phyloP scores from a whole-genome alignment of 2,329 filamentous ascomycete species.

The Colletotrichum coccodes region DNA sequence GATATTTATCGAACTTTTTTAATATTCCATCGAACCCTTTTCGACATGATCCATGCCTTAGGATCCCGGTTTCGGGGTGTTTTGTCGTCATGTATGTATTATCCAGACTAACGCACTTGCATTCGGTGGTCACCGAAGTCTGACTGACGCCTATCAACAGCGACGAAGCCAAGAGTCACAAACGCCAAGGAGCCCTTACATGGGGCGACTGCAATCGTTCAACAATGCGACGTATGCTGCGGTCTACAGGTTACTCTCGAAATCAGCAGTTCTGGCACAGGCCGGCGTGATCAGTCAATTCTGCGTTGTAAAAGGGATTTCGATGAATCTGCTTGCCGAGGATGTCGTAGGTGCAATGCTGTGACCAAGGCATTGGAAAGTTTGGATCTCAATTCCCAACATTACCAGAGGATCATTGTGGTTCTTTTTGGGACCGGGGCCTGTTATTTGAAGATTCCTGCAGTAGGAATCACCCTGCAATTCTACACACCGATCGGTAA shows the following conservation, averaged over 20 bases:
- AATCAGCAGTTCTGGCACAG: neutral
- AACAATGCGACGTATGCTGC: neutral
- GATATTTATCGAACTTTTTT: no score
- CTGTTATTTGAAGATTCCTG: neutral
- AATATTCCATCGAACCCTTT: rapidly evolving
- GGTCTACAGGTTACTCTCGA: neutral
- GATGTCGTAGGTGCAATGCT: neutral
- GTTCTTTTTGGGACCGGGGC: neutral
- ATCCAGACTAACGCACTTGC: neutral
- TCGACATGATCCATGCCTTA: neutral
- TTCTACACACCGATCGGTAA: neutral
- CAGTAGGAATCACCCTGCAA: neutral
- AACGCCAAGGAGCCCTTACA: neutral
- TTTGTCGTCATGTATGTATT: neutral
- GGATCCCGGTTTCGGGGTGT: neutral
- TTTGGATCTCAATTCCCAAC: neutral
- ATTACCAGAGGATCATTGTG: neutral
- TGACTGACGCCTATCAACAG: neutral
- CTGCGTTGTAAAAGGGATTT: neutral
- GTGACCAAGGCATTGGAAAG: neutral
- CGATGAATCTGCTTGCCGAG: neutral
- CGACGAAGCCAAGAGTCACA: neutral
- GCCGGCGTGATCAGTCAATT: neutral
- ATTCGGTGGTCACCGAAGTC: neutral
- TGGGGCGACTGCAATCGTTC: neutral